phyloP scores from a whole-genome alignment of 805 yeast genomes.

The Kluyveromyces starmeri region DNA sequence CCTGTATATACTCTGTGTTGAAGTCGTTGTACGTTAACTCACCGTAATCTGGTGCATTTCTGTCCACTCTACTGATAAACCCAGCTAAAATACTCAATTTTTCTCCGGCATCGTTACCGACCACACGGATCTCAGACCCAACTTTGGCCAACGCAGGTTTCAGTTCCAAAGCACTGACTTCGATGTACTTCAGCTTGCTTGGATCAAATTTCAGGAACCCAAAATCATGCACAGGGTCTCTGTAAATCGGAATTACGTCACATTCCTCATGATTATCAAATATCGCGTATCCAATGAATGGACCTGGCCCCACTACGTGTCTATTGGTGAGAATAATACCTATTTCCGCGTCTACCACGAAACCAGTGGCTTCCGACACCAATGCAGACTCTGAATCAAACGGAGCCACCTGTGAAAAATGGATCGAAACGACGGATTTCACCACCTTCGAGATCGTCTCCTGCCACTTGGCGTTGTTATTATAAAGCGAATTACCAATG shows the following conservation, averaged over 20 bases:
- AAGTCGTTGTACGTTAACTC: conserved; percentile 81
- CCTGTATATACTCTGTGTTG: conserved; percentile 90
- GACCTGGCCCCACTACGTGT: conserved; percentile 94
- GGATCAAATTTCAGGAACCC: conserved; percentile 83
- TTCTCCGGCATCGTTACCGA: conserved; percentile 96
- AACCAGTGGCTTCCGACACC: conserved; percentile 91
- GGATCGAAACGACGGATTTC: conserved; percentile 78
- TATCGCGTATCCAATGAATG: conserved; percentile 83
- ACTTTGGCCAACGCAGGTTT: conserved; percentile 79
- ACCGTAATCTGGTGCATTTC: conserved; percentile 94
- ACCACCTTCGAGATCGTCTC: conserved; percentile 74
- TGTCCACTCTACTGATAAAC: conserved; percentile 65
- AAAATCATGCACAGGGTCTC: conserved; percentile 94
- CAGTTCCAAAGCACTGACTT: conserved; percentile 53
- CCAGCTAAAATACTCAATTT: conserved; percentile 84
- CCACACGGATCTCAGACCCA: conserved; percentile 90
- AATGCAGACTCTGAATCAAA: conserved; percentile 80
- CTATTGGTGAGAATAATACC: conserved; percentile 88
- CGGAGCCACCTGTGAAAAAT: conserved; percentile 75
- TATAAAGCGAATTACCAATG: conserved; percentile 2
- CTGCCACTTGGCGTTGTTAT: conserved; percentile 54
- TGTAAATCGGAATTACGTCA: conserved; percentile 72
- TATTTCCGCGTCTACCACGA: conserved; percentile 72
- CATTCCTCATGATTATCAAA: conserved; percentile 94
- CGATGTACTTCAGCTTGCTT: conserved; percentile 59